These are phyloP conservation scores for Lentinula sp. DNA, from an alignment of 768 basidiomycete genomes.

Conservation along the genomic window DNA sequence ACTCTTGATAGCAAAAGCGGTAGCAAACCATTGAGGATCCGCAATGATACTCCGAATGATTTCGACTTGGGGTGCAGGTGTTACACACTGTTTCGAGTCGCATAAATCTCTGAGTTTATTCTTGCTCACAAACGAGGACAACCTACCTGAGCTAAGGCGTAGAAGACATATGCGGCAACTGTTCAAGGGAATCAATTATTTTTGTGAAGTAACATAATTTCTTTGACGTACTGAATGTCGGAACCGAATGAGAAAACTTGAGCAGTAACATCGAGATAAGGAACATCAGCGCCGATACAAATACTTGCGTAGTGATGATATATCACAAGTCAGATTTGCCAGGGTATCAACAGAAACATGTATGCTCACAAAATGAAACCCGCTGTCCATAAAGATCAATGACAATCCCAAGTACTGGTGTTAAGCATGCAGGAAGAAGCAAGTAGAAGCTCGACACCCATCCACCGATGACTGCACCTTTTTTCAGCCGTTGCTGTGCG, in stretches of 20 bases:
- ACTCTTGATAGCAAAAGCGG: slow-evolving; percentile 39
- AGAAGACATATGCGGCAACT: slow-evolving; percentile 38
- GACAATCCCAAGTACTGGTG: slow-evolving; percentile 34
- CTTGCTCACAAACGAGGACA: not conserved
- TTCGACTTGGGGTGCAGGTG: slow-evolving; percentile 29
- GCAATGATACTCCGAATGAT: slow-evolving; percentile 35
- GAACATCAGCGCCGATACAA: slow-evolving; percentile 32
- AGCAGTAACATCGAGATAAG: slow-evolving; percentile 34
- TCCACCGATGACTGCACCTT: slow-evolving; percentile 37
- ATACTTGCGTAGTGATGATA: slow-evolving; percentile 20
- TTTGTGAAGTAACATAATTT: not conserved
- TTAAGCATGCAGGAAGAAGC: slow-evolving; percentile 30
- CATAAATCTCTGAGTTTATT: not conserved
- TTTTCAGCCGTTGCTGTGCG: slow-evolving; percentile 33
- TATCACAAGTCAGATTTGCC: not conserved
- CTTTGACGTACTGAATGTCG: slow-evolving; percentile 25
- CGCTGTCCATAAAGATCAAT: slow-evolving; percentile 33
- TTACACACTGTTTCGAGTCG: slow-evolving; percentile 17
- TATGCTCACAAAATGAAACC: slow-evolving; percentile 27
- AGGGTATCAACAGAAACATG: not conserved
- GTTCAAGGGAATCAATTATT: not conserved
- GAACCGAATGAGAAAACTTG: slow-evolving; percentile 30
- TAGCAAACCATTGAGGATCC: slow-evolving; percentile 34
- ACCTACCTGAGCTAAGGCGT: slow-evolving; percentile 31
- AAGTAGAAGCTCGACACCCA: slow-evolving; percentile 40